Conservation (phyloP, 1,284 basidiomycete species). For the Cryptococcus hybrid region DNA sequence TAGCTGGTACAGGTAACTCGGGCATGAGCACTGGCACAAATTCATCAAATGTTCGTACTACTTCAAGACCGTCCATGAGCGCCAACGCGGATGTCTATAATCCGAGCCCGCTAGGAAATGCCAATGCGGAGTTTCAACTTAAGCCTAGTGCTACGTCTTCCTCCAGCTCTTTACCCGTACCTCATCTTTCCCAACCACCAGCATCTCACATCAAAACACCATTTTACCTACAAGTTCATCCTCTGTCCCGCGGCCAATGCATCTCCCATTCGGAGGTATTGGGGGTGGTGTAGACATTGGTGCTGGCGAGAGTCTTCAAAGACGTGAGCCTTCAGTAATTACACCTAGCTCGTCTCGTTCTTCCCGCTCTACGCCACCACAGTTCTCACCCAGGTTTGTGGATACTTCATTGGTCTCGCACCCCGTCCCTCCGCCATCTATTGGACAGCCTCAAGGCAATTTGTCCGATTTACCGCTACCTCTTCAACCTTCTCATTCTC, state of each 20-base stretch:
- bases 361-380: not conserved
- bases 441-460: too few relatives aligned
- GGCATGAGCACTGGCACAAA: too few relatives aligned
- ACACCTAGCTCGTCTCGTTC: not conserved
- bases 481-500: not conserved
- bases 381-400: not conserved
- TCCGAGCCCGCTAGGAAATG: too few relatives aligned
- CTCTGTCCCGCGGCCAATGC: not conserved
- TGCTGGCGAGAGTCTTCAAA: not conserved
- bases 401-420: not conserved
- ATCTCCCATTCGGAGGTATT: not conserved
- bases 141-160: too few relatives aligned
- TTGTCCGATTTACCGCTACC: not conserved
- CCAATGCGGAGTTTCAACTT: too few relatives aligned
- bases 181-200: not conserved
- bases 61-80: too few relatives aligned
- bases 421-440: too few relatives aligned
- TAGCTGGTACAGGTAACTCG: too few relatives aligned
- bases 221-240: too few relatives aligned
- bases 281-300: not conserved
- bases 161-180: too few relatives aligned
- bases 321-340: not conserved
- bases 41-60: too few relatives aligned
- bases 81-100: too few relatives aligned
- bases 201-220: not conserved